Conservation (phyloP, 345 rosid genomes). For the Theobroma cacao region DNA sequence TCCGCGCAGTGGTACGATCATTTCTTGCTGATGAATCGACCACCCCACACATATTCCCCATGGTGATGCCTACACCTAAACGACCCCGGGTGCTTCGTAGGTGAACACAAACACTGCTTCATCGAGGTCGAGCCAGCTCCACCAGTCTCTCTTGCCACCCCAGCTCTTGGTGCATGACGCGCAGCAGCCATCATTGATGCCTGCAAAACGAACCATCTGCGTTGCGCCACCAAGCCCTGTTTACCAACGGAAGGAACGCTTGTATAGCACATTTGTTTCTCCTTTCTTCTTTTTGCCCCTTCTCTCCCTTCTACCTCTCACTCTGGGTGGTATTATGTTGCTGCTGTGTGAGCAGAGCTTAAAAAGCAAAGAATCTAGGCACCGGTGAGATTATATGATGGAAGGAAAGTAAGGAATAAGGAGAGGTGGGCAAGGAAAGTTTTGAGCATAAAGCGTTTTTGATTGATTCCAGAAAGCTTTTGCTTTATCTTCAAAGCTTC, state of each 20-base stretch:
- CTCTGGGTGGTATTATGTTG: background rate
- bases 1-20: background rate
- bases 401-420: slow-evolving; percentile 25
- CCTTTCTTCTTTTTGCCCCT: background rate
- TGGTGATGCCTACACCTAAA: slow-evolving; percentile 78
- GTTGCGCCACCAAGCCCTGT: slow-evolving; percentile 1
- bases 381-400: background rate
- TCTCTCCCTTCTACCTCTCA: background rate
- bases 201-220: slow-evolving; percentile 15
- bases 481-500: slow-evolving; percentile 13
- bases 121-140: slow-evolving; percentile 28
- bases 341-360: background rate
- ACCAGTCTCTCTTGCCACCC: slow-evolving; percentile 16
- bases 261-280: slow-evolving; percentile 31
- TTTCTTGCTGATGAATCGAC: background rate
- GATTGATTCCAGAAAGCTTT: slow-evolving; percentile 2
- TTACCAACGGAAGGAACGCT: slow-evolving; percentile 4
- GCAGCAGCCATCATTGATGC: background rate
- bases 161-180: slow-evolving; percentile 10
- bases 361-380: slow-evolving; percentile 21
- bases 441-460: slow-evolving; percentile 5
- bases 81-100: slow-evolving; percentile 74
- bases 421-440: slow-evolving; percentile 24
- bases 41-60: slow-evolving; percentile 48
- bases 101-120: slow-evolving; percentile 62